phyloP scores from a whole-genome alignment of 768 basidiomycete species.

The Boletus rubropictus region DNA sequence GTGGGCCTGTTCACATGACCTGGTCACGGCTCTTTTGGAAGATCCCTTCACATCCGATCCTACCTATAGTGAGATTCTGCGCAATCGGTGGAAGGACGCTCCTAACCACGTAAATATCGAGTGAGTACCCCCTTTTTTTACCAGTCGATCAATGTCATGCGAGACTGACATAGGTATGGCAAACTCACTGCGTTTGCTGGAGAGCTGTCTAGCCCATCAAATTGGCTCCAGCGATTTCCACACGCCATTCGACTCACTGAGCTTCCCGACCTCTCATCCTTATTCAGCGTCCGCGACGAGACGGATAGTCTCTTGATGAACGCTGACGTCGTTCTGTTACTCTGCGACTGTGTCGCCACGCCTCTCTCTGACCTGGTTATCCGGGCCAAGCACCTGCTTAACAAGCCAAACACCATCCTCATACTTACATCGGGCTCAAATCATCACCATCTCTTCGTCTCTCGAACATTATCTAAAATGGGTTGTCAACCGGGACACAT shows the following conservation, averaged over 20 bases:
- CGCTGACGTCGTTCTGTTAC: conserved; percentile 60
- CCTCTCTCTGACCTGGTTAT: conserved; percentile 36
- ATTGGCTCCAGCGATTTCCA: conserved; percentile 54
- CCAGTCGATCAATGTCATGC: not conserved
- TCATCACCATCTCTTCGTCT: conserved; percentile 12
- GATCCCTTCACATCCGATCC: conserved; percentile 61
- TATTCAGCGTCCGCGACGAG: conserved; percentile 13
- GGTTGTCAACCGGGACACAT: conserved; percentile 27
- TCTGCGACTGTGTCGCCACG: conserved; percentile 56
- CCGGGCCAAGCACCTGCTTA: conserved; percentile 24
- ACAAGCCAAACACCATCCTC: conserved; percentile 41
- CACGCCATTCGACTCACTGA: conserved; percentile 47
- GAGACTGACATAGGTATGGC: conserved; percentile 18
- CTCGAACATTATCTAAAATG: conserved; percentile 19
- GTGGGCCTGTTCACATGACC: conserved; percentile 47
- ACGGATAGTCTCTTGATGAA: conserved; percentile 22
- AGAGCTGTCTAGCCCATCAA: conserved; percentile 40
- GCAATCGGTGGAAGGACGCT: conserved; percentile 44
- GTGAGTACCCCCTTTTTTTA: conserved; percentile 14
- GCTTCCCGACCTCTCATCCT: conserved; percentile 17
- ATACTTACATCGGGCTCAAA: conserved; percentile 33
- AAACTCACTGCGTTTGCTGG: conserved; percentile 16
- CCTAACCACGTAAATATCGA: conserved; percentile 23
- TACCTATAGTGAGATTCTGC: conserved; percentile 38
- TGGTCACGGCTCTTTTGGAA: conserved; percentile 66